Evolutionary conservation across 169 alveolate species (phyloP), one percentile per base, ranked within the genome.

Genomic region (Cystoisospora suis): DNA sequence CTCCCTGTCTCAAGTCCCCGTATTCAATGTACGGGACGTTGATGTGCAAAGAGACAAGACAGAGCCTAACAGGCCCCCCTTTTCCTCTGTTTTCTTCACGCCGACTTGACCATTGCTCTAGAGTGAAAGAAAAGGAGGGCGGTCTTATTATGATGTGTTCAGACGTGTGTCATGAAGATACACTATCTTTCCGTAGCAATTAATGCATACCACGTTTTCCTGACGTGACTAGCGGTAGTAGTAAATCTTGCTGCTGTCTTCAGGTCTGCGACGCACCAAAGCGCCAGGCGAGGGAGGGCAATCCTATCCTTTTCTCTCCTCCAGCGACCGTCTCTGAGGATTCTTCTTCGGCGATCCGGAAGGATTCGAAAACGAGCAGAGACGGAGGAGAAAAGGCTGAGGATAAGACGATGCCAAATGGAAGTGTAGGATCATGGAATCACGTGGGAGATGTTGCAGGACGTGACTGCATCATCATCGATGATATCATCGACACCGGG

Each of bases 401-500:
- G 83, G 34, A 38, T 72, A 3, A n/a, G 5, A 3, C 1, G 17
- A 29, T 4, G 56, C 27, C 42, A 46, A 56, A 32, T 15, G 20
- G 42, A 27, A 38, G 45, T 38, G 44, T 42, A 3, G 17, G 9
- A 23, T n/a, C 47, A 34, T 38, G 38, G 83, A 72, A 72, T 53
- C 89, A 96, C 59, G 97, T 97, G 53, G 99, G 99, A 15, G 91
- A 85, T 83, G 98, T 97, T 20, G 93, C 95, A 79, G 98, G 97
- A 0, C 94, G 96, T 70, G 97, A 95, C 87, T 95, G 97, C 75
- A 96, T 97, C 86, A 95, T 97, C 59, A 95, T 97, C n/a, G 98
- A 97, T 92, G 99, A 97, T 92, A 96, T 97, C 96, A 96, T 96
- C 75, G 99, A 97, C 88, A 96, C 98, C 32, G 95, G 94, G 36